phyloP scores from a whole-genome alignment of 208 protist genomes.

The Trichomonas tenax region DNA sequence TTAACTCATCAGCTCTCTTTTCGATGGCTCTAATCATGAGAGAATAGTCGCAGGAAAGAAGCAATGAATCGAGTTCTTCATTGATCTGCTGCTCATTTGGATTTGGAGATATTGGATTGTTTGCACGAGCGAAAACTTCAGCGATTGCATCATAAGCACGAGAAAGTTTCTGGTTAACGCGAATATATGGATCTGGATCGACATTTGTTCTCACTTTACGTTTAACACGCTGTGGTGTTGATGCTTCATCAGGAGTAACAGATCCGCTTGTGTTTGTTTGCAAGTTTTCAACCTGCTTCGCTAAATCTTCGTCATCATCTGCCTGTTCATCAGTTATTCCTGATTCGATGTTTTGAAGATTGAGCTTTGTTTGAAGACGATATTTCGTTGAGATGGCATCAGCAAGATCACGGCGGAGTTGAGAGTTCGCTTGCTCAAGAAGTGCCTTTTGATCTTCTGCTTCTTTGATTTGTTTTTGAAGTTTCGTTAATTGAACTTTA shows the following conservation, averaged over 20 bases:
- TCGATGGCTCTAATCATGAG: background rate
- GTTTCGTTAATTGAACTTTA: background rate
- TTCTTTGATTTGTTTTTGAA: background rate
- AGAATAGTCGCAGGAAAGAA: background rate
- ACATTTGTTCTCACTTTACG: background rate
- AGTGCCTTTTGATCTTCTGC: background rate
- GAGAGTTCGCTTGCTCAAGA: background rate
- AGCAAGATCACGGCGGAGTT: background rate
- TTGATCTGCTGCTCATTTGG: background rate
- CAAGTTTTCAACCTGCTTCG: background rate
- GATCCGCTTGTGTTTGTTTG: background rate
- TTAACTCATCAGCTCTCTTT: background rate
- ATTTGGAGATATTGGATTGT: background rate
- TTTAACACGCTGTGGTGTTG: background rate
- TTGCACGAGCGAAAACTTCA: background rate
- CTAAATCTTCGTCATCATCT: background rate
- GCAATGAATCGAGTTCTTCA: background rate
- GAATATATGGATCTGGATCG: background rate
- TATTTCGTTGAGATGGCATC: background rate
- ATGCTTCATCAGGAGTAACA: background rate
- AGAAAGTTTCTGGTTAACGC: background rate
- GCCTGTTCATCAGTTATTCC: background rate
- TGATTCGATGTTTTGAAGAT: background rate
- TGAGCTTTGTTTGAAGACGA: background rate
- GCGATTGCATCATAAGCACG: background rate